Base-by-base conservation (phyloP, 225 moss, liverwort and hornwort species). In the Sphagnum contortum region DNA sequence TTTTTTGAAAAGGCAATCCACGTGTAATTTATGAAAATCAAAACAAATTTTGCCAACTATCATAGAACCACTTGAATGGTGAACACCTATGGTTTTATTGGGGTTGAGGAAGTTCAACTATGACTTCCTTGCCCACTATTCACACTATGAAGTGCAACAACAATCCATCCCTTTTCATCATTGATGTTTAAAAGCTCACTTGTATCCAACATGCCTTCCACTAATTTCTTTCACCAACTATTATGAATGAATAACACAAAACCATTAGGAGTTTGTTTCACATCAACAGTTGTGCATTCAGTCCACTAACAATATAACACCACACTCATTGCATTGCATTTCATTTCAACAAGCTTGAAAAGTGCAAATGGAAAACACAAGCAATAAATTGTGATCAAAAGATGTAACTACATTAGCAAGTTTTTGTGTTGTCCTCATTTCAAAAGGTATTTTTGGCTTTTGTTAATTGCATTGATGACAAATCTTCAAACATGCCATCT, bases 121-220 rank as follows among this genome's bases (percentile, higher is more conserved):
- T 87, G 52, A 75, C 73, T 14, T 68, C 77, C 3, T 83, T 83
- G 55, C 96, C 96, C 93, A 55, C 79, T 70, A 74, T 93, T 93
- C 60, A 78, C 90, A 78, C 90, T 12, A 91, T 90, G n/a, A 93
- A 98, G 54, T 91, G 92, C 44, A 93, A 84, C 50, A 93, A 87
- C 71, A 93, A 93, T 91, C 96, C 96, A 93, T 14, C 93, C 96
- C 72, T 93, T 93, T 51, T 93, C 96, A 46, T 98, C 96, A 56
- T 83, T 80, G 47, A 87, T 76, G 58, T 98, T 88, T 64, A 98
- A 77, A 51, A 83, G 74, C 63, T 72, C 72, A 64, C 76, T 85
- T 50, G 81, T 59, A 5, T 80, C 72, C 51, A 76, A 69, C 10
- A 73, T 65, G 13, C 85, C 83, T 49, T 86, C 83, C 71, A 71